phyloP scores from a whole-genome alignment of 352 stramenopile genomes.

The Elongisporangium prolatum region DNA sequence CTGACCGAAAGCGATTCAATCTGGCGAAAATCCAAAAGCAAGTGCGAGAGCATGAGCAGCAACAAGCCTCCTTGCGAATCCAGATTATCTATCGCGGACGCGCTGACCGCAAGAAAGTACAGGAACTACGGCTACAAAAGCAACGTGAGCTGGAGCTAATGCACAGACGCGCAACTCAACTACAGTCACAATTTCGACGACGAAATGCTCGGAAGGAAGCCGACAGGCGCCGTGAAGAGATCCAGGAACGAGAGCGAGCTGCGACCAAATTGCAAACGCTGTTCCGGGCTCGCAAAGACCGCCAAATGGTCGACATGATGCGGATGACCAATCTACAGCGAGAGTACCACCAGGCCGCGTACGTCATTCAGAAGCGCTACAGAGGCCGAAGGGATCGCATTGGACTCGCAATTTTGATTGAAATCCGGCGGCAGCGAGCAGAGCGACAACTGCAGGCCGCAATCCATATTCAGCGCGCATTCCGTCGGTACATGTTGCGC shows the following conservation, averaged over 20 bases:
- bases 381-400: constrained; percentile 38
- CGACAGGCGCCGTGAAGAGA: constrained; percentile 16
- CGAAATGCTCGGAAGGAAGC: constrained; percentile 26
- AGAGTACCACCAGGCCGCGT: constrained; percentile 27
- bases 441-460: constrained; percentile 29
- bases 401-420: constrained; percentile 26
- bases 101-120: constrained; percentile 34
- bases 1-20: constrained; percentile 28
- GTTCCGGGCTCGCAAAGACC: constrained; percentile 44
- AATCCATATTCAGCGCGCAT: constrained; percentile 36
- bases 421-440: constrained; percentile 26
- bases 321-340: constrained; percentile 30
- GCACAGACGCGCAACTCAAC: constrained; percentile 29
- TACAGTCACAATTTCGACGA: constrained; percentile 54
- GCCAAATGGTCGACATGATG: constrained; percentile 36
- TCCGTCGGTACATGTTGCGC: constrained; percentile 40
- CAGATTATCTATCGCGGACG: constrained; percentile 56
- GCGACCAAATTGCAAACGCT: constrained; percentile 54
- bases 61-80: constrained; percentile 39
- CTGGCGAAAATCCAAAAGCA: constrained; percentile 26
- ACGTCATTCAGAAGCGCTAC: constrained; percentile 53
- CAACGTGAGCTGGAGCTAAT: constrained; percentile 24
- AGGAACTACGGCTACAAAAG: constrained; percentile 24
- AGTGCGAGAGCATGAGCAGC: constrained; percentile 24
- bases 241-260: constrained; percentile 31